phyloP scores from a whole-genome alignment of 2,329 filamentous ascomycete genomes.

The Trichophyton mentagrophytes region DNA sequence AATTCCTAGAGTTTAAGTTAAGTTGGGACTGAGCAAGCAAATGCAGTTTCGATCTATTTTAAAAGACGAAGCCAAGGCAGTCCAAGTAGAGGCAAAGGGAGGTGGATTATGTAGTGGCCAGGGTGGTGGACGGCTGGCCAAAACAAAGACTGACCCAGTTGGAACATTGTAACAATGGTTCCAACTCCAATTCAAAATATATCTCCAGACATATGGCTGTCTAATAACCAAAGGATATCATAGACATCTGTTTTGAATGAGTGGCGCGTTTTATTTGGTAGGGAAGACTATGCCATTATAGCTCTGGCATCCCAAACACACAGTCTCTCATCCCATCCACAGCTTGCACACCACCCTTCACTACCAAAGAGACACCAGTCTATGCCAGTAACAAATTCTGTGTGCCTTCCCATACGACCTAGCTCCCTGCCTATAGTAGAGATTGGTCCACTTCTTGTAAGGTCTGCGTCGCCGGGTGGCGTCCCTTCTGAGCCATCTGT shows the following conservation, averaged over 20 bases:
- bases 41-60: neutral
- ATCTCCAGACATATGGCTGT: neutral
- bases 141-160: neutral
- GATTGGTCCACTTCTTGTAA: constrained; percentile 30
- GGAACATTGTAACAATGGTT: neutral
- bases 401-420: constrained; percentile 81
- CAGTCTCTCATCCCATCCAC: constrained; percentile 86
- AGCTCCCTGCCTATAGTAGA: constrained; percentile 52
- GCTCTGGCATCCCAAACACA: constrained; percentile 80
- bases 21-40: neutral
- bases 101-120: neutral
- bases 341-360: constrained; percentile 89
- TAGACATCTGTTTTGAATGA: neutral
- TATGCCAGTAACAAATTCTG: constrained; percentile 89
- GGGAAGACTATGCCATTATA: constrained; percentile 35
- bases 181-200: neutral
- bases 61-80: neutral
- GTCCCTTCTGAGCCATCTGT: constrained; percentile 54
- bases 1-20: neutral
- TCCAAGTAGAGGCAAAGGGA: neutral
- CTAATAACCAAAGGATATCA: constrained; percentile 1
- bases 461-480: constrained; percentile 22
- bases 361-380: constrained; percentile 97
- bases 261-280: neutral
- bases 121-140: neutral